Conservation (phyloP, 495 filamentous ascomycete species). For the Hypoxylon rickii region DNA sequence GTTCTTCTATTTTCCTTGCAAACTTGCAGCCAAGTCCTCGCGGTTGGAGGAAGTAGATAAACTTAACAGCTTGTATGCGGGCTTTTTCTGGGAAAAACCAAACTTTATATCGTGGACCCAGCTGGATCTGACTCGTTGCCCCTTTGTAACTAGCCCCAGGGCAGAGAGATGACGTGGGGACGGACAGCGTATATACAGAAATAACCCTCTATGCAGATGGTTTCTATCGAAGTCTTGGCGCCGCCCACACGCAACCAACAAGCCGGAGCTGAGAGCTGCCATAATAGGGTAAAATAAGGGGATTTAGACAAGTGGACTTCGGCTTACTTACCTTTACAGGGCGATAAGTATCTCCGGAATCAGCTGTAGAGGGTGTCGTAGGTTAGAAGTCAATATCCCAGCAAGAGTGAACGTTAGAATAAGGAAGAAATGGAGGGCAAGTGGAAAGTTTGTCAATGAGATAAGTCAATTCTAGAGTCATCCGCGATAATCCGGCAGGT, state of each 20-base stretch:
- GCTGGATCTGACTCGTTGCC: slow-evolving; percentile 19
- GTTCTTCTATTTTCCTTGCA: no score
- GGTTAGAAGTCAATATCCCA: slow-evolving; percentile 43
- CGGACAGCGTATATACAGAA: slow-evolving; percentile 1
- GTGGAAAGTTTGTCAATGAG: slow-evolving; percentile 17
- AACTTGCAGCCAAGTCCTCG: no score
- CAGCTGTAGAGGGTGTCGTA: slow-evolving; percentile 45
- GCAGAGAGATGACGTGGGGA: slow-evolving; percentile 26
- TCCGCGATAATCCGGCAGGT: slow-evolving; percentile 31
- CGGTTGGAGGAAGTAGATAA: not conserved
- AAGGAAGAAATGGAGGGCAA: slow-evolving; percentile 13
- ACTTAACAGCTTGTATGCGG: slow-evolving; percentile 6
- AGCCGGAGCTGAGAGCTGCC: slow-evolving; percentile 3
- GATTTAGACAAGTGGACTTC: not conserved
- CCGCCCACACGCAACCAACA: slow-evolving; percentile 4
- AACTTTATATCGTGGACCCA: slow-evolving; percentile 27
- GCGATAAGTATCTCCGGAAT: slow-evolving; percentile 57
- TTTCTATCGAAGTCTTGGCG: slow-evolving; percentile 17
- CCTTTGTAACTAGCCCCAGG: slow-evolving; percentile 13
- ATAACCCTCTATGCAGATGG: not conserved
- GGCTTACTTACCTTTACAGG: slow-evolving; percentile 43
- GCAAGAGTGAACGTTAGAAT: slow-evolving; percentile 24
- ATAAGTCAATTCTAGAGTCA: slow-evolving; percentile 14
- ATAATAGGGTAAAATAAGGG: slow-evolving; percentile 2
- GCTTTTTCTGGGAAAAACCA: slow-evolving; percentile 13